phyloP scores from a whole-genome alignment of 257 asterid species.

The Osmanthus fragrans region DNA sequence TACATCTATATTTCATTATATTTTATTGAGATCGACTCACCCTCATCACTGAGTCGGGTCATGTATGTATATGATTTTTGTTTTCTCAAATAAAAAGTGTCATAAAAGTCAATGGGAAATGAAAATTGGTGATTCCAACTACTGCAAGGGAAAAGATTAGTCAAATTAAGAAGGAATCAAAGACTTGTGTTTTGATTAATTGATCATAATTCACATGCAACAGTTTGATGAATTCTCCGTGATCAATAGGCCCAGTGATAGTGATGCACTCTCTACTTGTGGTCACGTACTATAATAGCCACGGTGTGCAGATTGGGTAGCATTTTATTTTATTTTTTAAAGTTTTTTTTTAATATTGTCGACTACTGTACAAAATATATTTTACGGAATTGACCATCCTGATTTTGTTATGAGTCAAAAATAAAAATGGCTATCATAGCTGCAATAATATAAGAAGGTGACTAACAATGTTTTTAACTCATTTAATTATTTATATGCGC shows the following conservation, averaged over 20 bases:
- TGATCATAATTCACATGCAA: conserved; percentile 20
- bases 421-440: too few relatives aligned
- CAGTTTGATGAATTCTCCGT: conserved; percentile 20
- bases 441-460: too few relatives aligned
- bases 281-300: not conserved
- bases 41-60: not conserved
- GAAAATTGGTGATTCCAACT: not conserved
- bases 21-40: not conserved
- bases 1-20: not conserved
- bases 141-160: not conserved
- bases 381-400: not conserved
- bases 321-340: not conserved
- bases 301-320: not conserved
- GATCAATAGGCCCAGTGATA: conserved; percentile 8
- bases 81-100: not conserved
- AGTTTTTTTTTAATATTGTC: not conserved
- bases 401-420: not conserved
- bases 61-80: not conserved
- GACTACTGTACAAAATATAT: not conserved
- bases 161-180: conserved; percentile 15
- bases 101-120: conserved; percentile 7
- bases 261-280: not conserved
- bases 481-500: not conserved
- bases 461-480: too few relatives aligned
- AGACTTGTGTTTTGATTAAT: conserved; percentile 2